Percentiles rank a stretch among this genome's conserved stretches.
phyloP scores from a whole-genome alignment of 2,329 filamentous ascomycete genomes.

The Cladorrhinum sp. region DNA sequence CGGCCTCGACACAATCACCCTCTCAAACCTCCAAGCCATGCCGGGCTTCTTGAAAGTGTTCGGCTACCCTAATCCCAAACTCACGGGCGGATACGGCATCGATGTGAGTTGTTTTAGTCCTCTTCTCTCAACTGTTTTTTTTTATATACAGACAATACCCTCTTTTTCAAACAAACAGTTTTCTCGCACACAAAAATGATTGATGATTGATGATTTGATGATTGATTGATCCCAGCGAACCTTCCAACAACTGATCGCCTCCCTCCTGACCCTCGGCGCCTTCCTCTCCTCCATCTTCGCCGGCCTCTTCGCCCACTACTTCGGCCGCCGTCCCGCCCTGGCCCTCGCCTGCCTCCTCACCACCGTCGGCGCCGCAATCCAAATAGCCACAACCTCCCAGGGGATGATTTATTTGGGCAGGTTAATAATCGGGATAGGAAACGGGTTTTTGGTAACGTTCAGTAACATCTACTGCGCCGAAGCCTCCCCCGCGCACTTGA shows the following conservation, averaged over 20 bases:
- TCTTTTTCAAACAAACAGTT: too few species aligned
- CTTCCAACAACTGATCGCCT: conserved; percentile 52
- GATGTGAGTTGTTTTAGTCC: too few species aligned
- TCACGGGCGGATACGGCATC: conserved; percentile 39
- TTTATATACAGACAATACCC: too few species aligned
- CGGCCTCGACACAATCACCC: conserved; percentile 46
- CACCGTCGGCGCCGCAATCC: conserved; percentile 41
- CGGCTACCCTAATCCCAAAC: conserved; percentile 42
- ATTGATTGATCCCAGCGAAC: too few species aligned
- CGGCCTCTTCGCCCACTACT: conserved; percentile 45
- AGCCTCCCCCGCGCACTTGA: conserved; percentile 44
- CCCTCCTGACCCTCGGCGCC: conserved; percentile 48
- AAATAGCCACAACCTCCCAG: conserved; percentile 40
- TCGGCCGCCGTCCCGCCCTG: conserved; percentile 44
- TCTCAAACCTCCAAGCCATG: conserved; percentile 48
- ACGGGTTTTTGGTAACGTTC: conserved; percentile 45
- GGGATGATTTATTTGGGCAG: conserved; percentile 45
- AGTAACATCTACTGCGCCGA: conserved; percentile 48
- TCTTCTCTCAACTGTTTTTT: too few species aligned
- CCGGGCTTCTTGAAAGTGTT: conserved; percentile 50
- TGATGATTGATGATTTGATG: too few species aligned
- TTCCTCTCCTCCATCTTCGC: conserved; percentile 48
- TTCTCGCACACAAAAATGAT: too few species aligned
- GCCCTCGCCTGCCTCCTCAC: conserved; percentile 48
- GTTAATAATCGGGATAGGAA: conserved; percentile 42